Conservation (phyloP, 169 alveolate species). For the Eimeria falciformis region DNA sequence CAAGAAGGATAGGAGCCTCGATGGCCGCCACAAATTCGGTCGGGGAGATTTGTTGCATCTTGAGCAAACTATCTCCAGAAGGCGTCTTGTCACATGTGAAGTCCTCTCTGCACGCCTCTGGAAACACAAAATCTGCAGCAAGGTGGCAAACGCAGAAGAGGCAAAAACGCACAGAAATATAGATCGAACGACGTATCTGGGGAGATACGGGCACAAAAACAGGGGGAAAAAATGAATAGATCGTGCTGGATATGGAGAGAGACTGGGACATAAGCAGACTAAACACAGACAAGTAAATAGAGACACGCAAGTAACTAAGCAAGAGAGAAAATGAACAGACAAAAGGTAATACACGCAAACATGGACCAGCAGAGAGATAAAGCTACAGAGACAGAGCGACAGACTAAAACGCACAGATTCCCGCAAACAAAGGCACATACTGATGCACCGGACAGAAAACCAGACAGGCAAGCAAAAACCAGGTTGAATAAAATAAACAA, state of each 20-base stretch:
- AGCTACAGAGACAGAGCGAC: neutral
- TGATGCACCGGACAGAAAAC: neutral
- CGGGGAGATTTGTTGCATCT: slow-evolving; percentile 57
- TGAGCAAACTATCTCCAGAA: neutral
- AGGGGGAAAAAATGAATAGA: neutral
- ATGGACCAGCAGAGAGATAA: neutral
- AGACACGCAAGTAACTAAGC: neutral
- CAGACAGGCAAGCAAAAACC: neutral
- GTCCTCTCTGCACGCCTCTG: slow-evolving; percentile 38
- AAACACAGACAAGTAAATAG: neutral
- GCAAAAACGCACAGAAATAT: neutral
- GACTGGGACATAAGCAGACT: neutral
- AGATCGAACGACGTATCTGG: too few species aligned
- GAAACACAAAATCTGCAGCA: slow-evolving; percentile 52
- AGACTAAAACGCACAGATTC: neutral
- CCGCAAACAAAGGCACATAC: neutral
- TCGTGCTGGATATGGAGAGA: too few species aligned
- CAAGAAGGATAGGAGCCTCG: slow-evolving; percentile 45
- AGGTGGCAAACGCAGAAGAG: neutral
- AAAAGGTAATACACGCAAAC: neutral
- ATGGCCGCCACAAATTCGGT: slow-evolving; percentile 8
- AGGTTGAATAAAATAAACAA: too few species aligned
- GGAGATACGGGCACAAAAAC: neutral
- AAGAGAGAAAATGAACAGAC: neutral
- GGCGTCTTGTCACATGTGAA: slow-evolving; percentile 6